Evolutionary conservation across 768 basidiomycete species (phyloP), one percentile per base, ranked within the genome.

Genomic region (Tylopilus plumbeoviolaceoides): DNA sequence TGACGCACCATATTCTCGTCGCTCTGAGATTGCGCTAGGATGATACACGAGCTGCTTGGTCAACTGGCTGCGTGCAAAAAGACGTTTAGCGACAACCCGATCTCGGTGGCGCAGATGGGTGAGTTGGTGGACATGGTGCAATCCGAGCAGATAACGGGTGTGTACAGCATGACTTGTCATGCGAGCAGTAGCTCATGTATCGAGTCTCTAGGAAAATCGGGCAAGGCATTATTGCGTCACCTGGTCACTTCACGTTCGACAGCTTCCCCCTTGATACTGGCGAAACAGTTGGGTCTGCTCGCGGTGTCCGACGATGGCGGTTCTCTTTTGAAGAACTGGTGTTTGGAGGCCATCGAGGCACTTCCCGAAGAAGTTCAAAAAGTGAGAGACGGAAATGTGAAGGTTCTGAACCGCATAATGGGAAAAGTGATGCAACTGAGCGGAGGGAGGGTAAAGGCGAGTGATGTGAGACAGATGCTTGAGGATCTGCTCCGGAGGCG

Each of bases 11-110:
- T 12, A 21, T 20, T 45, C 28, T n/a, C 11, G 21, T 36, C 17
- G 5, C 31, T 49, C 17, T 50, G 33, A 44, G 44, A 40, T 20
- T n/a, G 15, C 27, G 44, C 12, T 62, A 95, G 94, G 93, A 81
- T 98, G 71, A 83, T 84, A 4, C 90, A 98, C 54, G 91, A 95
- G 55, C 76, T 97, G 0, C 72, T 95, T 2, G 92, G 92, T 0
- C 86, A 88, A 58, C 76, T 98, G 3, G 73, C 85, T 1, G 75
- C 77, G 2, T 78, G 80, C 39, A 74, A 79, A 43, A 75, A 76
- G 18, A 78, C 81, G 33, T 82, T 85, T 65, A 64, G 67, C 35
- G 74, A 82, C 8, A 86, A 86, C 49, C 75, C 83, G 0, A 61
- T 97, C 11, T 75, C 84, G 6, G 70, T 76, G 0, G 69, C 64